These are phyloP conservation scores for Hericium rajendrae DNA, from an alignment of 768 basidiomycete species.

Conservation along the genomic window DNA sequence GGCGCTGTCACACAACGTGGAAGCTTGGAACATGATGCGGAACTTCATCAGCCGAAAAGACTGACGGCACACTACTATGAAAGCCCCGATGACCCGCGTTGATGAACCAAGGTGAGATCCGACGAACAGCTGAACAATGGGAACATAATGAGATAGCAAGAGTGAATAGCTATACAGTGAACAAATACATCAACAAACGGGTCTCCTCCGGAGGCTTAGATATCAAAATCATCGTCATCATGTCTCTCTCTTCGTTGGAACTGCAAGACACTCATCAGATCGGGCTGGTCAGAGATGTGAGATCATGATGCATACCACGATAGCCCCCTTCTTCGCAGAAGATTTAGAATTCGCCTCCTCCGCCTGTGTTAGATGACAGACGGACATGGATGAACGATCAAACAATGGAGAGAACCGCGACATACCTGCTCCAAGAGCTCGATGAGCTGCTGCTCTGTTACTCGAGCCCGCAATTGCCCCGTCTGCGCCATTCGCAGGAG, in stretches of 20 bases:
- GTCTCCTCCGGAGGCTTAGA: conserved; percentile 6
- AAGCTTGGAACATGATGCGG: no score
- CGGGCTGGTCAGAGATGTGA: not conserved
- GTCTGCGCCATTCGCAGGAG: conserved; percentile 76
- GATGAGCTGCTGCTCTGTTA: conserved; percentile 77
- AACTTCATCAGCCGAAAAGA: no score
- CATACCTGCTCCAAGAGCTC: conserved; percentile 79
- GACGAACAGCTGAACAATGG: no score
- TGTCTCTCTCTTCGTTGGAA: conserved; percentile 19
- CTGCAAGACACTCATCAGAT: not conserved
- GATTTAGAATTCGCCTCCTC: conserved; percentile 34
- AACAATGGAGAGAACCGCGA: not conserved
- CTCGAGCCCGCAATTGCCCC: conserved; percentile 68
- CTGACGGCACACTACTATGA: no score
- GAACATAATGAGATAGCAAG: not conserved
- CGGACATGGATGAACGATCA: not conserved
- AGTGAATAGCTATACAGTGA: not conserved
- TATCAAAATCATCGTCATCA: conserved; percentile 24
- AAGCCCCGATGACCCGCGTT: no score
- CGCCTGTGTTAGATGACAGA: conserved; percentile 16
- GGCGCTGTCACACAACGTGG: no score
- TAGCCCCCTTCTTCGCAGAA: conserved; percentile 29
- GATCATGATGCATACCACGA: conserved; percentile 23
- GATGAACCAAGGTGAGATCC: no score
- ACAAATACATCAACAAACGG: not conserved